Percentiles rank a stretch among this genome's conserved stretches.
phyloP scores from a whole-genome alignment of 805 yeast genomes.

The Candida adriatica region DNA sequence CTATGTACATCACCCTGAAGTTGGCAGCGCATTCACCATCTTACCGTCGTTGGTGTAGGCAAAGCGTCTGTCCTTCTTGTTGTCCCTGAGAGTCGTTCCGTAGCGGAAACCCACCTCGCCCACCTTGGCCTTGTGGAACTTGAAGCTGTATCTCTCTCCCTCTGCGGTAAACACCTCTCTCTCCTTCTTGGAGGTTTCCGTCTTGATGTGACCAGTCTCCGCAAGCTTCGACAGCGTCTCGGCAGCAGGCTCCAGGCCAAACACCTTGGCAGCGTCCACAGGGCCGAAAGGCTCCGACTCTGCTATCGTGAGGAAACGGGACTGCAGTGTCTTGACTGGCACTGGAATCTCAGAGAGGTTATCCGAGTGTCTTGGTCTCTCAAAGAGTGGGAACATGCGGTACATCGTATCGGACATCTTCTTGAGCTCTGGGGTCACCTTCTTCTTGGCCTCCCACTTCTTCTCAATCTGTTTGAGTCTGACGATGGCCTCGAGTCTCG shows the following conservation, averaged over 20 bases:
- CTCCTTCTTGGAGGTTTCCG: constrained; percentile 23
- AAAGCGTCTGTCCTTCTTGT: constrained; percentile 72
- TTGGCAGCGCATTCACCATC: constrained; percentile 28
- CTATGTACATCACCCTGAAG: constrained; percentile 20
- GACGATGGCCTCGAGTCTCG: constrained; percentile 84
- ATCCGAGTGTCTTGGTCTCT: constrained; percentile 44
- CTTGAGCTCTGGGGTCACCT: constrained; percentile 47
- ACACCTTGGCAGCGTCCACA: constrained; percentile 82
- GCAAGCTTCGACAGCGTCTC: constrained; percentile 66
- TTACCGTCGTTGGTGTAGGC: constrained; percentile 66
- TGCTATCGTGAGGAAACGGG: constrained; percentile 81
- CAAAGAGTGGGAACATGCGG: constrained; percentile 74
- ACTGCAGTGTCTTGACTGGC: constrained; percentile 73
- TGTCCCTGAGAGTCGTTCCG: constrained; percentile 86
- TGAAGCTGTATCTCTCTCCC: constrained; percentile 60
- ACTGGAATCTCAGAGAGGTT: constrained; percentile 92
- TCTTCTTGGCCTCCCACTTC: constrained; percentile 46
- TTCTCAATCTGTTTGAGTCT: constrained; percentile 61
- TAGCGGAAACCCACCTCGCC: constrained; percentile 89
- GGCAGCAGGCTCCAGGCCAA: constrained; percentile 83
- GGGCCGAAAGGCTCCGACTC: constrained; percentile 96
- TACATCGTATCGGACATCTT: constrained; percentile 58
- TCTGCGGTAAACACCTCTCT: constrained; percentile 43
- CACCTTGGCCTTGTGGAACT: constrained; percentile 69
- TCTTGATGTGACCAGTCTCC: constrained; percentile 45